These are phyloP conservation scores for Neofusicoccum parvum DNA, from an alignment of 2,329 filamentous ascomycete species.

Conservation along the genomic window DNA sequence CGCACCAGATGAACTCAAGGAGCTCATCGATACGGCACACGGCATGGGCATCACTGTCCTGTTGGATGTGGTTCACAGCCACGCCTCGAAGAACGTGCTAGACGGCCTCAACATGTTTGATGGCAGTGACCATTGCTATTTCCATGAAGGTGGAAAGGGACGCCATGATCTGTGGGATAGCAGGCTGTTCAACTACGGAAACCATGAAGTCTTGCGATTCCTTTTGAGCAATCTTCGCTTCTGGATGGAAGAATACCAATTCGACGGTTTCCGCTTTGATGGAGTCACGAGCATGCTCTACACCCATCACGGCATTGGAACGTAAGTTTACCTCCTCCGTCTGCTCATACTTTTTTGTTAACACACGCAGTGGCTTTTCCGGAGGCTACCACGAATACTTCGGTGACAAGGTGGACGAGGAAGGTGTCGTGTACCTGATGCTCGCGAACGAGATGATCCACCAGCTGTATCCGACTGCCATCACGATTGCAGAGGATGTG, in stretches of 20 bases:
- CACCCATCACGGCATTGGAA: conserved; percentile 92
- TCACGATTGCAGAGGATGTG: conserved; percentile 95
- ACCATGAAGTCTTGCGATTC: conserved; percentile 94
- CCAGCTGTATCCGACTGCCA: conserved; percentile 79
- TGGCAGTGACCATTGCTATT: conserved; percentile 92
- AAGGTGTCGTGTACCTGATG: conserved; percentile 93
- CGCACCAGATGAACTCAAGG: conserved; percentile 90
- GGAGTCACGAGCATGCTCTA: conserved; percentile 99
- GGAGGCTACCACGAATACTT: conserved; percentile 99
- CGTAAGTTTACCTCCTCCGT: conserved; percentile 59
- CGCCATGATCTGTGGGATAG: conserved; percentile 95
- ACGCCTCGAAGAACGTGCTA: conserved; percentile 95
- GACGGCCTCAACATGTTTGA: conserved; percentile 97
- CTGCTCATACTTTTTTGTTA: conserved; percentile 23
- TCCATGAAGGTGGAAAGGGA: conserved; percentile 83
- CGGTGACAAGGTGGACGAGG: conserved; percentile 83
- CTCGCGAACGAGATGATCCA: conserved; percentile 96
- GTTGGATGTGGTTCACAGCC: conserved; percentile 94
- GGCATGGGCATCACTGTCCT: conserved; percentile 87
- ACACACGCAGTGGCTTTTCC: conserved; percentile 75
- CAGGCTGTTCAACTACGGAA: conserved; percentile 94
- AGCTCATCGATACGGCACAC: conserved; percentile 94
- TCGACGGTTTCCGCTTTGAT: conserved; percentile 97
- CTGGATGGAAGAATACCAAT: conserved; percentile 98
- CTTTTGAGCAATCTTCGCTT: conserved; percentile 92